phyloP scores from a whole-genome alignment of 352 stramenopile genomes.

The Blastocystis sp. region DNA sequence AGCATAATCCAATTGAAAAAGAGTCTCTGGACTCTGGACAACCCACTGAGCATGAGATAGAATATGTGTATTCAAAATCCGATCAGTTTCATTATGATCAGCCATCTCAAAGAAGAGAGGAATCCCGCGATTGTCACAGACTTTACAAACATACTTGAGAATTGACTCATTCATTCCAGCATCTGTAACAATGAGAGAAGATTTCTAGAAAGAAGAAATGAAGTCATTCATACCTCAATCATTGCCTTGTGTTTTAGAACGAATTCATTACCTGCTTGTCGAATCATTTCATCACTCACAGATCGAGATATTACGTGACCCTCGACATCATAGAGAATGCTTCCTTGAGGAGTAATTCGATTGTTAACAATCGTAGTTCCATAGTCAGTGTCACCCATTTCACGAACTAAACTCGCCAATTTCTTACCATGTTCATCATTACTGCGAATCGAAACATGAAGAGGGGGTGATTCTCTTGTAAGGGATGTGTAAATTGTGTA shows the following conservation, averaged over 20 bases:
- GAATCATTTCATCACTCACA: background rate
- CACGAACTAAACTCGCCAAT: background rate
- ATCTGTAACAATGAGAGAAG: background rate
- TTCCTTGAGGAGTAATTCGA: slow-evolving; percentile 3
- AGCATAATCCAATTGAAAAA: background rate
- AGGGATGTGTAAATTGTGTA: slow-evolving; percentile 12
- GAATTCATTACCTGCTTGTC: background rate
- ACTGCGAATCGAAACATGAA: slow-evolving; percentile 2
- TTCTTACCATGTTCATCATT: background rate
- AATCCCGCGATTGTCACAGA: background rate
- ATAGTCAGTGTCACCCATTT: slow-evolving; percentile 2
- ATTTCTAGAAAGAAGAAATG: background rate
- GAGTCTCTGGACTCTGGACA: slow-evolving; percentile 1
- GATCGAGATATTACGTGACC: background rate
- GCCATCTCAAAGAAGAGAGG: slow-evolving; percentile 28
- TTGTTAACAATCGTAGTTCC: background rate
- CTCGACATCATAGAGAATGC: background rate
- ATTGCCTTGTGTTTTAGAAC: slow-evolving; percentile 15
- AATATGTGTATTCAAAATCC: background rate
- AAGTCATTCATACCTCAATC: background rate
- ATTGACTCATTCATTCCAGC: background rate
- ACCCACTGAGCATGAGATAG: background rate
- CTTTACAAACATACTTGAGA: background rate
- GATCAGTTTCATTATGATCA: background rate
- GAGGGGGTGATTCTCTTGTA: background rate